Percentiles rank a stretch among this genome's conserved stretches.
Evolutionary conservation across 805 yeast species (phyloP).

Genomic region (Saitoella complicata): DNA sequence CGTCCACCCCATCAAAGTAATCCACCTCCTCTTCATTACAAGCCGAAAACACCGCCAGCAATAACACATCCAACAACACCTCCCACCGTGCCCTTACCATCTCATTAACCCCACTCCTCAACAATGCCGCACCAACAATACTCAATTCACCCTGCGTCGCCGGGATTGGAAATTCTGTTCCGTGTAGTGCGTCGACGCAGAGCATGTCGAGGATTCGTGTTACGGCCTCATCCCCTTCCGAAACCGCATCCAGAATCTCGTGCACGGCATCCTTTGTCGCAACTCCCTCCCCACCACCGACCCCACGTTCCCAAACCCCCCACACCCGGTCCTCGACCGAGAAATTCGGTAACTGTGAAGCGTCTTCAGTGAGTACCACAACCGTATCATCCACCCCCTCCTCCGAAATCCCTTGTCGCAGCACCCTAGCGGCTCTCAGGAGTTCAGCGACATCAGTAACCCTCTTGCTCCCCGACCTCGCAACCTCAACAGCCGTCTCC

Average conservation of each 20-base stretch:
- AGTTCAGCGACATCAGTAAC: conserved; percentile 9
- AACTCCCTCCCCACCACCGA: conserved; percentile 10
- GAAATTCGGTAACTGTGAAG: conserved; percentile 7
- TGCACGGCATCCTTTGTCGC: conserved; percentile 11
- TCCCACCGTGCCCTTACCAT: neutral
- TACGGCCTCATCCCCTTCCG: conserved; percentile 7
- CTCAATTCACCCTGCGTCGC: conserved; percentile 4
- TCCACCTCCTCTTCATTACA: conserved; percentile 7
- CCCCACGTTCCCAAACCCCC: conserved; percentile 7
- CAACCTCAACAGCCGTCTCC: conserved; percentile 19
- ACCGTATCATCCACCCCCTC: conserved; percentile 23
- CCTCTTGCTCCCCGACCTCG: conserved; percentile 9
- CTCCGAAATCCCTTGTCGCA: conserved; percentile 26
- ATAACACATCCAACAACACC: conserved; percentile 5
- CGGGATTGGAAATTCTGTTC: conserved; percentile 2
- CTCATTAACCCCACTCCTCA: conserved; percentile 1
- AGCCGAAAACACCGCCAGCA: conserved; percentile 7
- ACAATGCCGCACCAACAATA: conserved; percentile 1
- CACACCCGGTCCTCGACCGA: conserved; percentile 11
- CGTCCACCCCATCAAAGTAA: conserved; percentile 5
- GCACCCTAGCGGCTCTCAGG: conserved; percentile 24
- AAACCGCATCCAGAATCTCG: conserved; percentile 5
- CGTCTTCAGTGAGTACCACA: conserved; percentile 24
- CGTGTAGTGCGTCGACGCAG: neutral
- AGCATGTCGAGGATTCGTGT: conserved; percentile 4